Base-by-base conservation (phyloP, 2,329 filamentous ascomycete genomes). In the Fusarium haematococcum region DNA sequence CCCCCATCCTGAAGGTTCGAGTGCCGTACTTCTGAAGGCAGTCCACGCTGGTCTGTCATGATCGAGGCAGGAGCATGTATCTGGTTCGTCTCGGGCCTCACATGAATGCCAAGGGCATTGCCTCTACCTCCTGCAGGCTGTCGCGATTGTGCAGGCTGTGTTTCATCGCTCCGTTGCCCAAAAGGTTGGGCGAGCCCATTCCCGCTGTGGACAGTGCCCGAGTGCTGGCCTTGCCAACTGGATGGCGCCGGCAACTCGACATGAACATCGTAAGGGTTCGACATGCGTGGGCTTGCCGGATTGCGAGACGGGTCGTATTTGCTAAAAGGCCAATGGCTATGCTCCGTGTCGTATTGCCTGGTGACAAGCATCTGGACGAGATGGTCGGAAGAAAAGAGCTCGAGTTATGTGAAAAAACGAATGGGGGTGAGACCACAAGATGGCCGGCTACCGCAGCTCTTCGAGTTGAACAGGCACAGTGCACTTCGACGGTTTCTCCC, bases 41-140 rank as follows among this genome's bases (percentile, higher is more conserved):
- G 32, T 27, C 63, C 59, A 32, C 56, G 45, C 7, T 72, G 72
- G 16, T 73, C 48, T 37, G 43, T 23, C 30, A 48, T 45, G 20
- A 50, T 45, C 27, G 65, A 20, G 39, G 63, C 52, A 39, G 62
- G 60, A 23, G 63, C 33, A 52, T 71, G 73, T 50, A 67, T 33
- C 14, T 68, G 61, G 23, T 65, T 48, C 58, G 43, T 11, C 35
- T 50, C 77, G 89, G 92, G 88, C 77, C 92, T 90, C 8, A 92
- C 90, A 69, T 93, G 93, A 74, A 95, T 86, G 33, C 91, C 90
- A 56, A 95, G 86, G 33, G 88, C 85, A 79, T 80, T 82, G 58
- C 79, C 81, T 39, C 82, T 79, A 57, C 79, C 80, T 67, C 80
- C 81, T 68, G 81, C 79, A 39, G 81, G 82, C 50, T 83, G 83